Evolutionary conservation across 495 filamentous ascomycete genomes (phyloP), one percentile per base, ranked within the genome.

Genomic region (Cladorrhinum samala): DNA sequence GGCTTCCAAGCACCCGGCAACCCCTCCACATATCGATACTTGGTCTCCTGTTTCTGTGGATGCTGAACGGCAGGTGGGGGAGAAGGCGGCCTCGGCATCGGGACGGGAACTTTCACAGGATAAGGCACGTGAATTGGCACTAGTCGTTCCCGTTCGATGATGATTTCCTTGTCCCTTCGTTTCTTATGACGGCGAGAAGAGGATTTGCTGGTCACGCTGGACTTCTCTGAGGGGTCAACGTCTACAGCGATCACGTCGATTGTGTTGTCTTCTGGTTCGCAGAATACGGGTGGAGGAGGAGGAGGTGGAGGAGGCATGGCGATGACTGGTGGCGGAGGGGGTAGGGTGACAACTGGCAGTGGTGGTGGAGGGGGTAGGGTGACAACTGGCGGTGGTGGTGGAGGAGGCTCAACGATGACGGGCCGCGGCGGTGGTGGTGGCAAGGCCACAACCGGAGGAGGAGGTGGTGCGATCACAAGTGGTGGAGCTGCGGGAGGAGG

Each of bases 181-280:
- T 53, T 48, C 27, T 49, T 50, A 44, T 56, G 58, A 27, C 57
- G 52, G 23, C 65, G 68, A 50, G 52, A 54, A 44, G 53, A 53
- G 1, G 64, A 7, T n/a, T n/a, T n/a, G n/a, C n/a, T n/a, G n/a
- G n/a, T n/a, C n/a, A n/a, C n/a, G 20, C 27, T 45, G 19, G 40
- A 48, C 9, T 55, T 53, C 18, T 67, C 57, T 1, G 67, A 62
- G 7, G 71, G 66, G 46, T 78, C 75, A 41, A 77, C 64, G 59
- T 78, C 73, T n/a, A 80, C 76, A 52, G 69, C 70, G 46, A 80
- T 77, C 40, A 78, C 68, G 50, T 78, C 77, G 49, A 78, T 74
- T 2, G 68, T 59, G 50, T 76, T 69, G 11, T 58, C 60, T 50
- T 70, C 60, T 0, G 56, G 21, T 2, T 16, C 24, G 24, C 19